Evolutionary conservation across 257 asterid species (phyloP).

Genomic region (Oldenlandia corymbosa): DNA sequence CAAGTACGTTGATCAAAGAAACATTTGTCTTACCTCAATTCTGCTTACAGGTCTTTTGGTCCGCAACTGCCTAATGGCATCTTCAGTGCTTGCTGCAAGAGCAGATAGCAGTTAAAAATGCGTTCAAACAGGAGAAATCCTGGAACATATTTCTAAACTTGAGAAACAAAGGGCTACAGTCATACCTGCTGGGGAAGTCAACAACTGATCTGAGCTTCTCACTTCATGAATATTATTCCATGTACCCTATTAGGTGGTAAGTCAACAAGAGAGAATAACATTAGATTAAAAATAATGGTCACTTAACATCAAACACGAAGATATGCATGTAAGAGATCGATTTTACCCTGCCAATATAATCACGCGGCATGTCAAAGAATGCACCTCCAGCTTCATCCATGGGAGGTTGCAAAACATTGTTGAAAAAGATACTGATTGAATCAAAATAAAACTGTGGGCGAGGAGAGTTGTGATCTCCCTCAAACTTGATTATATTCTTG

Average conservation of each 20-base stretch:
- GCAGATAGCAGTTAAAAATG: constrained; percentile 24
- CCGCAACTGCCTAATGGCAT: constrained; percentile 75
- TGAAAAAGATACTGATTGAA: constrained; percentile 86
- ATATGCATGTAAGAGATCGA: constrained; percentile 12
- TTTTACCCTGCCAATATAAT: constrained; percentile 60
- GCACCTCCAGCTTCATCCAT: constrained; percentile 45
- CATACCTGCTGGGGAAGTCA: constrained; percentile 43
- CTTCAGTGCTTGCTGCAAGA: constrained; percentile 61
- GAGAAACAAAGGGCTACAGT: constrained; percentile 8
- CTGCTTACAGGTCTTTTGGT: constrained; percentile 73
- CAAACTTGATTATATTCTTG: constrained; percentile 88
- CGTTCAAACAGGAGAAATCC: constrained; percentile 1
- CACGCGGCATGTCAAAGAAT: constrained; percentile 51
- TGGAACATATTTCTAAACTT: constrained; percentile 11
- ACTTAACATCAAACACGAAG: background rate
- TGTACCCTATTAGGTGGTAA: constrained; percentile 41
- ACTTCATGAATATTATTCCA: constrained; percentile 55
- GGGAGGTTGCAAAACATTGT: constrained; percentile 89
- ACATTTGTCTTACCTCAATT: constrained; percentile 48
- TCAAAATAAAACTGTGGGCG: constrained; percentile 98
- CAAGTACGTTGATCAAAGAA: constrained; percentile 1
- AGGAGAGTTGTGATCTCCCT: constrained; percentile 94
- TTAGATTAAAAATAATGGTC: constrained; percentile 4
- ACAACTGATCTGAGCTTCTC: constrained; percentile 48
- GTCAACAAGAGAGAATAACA: background rate